Conservation (phyloP, 768 basidiomycete genomes). For the Gloeopeniophorella convolvens region DNA sequence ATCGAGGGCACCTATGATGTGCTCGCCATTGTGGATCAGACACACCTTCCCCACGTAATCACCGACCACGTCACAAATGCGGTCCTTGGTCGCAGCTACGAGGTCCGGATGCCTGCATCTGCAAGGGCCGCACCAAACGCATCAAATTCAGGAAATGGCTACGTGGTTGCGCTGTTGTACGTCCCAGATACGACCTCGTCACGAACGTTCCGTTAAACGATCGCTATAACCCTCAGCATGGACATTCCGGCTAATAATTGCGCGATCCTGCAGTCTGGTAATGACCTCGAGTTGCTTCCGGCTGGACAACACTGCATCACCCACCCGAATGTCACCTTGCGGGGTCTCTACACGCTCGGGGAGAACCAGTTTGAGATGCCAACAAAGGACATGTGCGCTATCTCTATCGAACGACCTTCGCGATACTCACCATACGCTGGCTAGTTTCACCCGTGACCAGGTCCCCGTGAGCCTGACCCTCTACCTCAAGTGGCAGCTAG, state of each 20-base stretch:
- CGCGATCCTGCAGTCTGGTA: conserved; percentile 75
- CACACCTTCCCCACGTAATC: conserved; percentile 57
- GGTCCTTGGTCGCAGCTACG: conserved; percentile 64
- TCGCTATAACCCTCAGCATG: conserved; percentile 39
- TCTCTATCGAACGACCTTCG: not conserved
- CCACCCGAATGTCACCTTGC: conserved; percentile 74
- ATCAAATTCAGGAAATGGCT: conserved; percentile 42
- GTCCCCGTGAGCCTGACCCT: conserved; percentile 80
- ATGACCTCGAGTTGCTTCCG: conserved; percentile 69
- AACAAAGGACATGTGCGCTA: conserved; percentile 73
- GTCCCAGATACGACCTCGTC: conserved; percentile 22
- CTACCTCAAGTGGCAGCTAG: conserved; percentile 70
- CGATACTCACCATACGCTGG: not conserved
- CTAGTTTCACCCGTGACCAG: conserved; percentile 78
- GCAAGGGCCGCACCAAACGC: conserved; percentile 39
- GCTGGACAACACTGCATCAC: conserved; percentile 85
- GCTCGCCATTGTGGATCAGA: conserved; percentile 78
- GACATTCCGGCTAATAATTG: conserved; percentile 86
- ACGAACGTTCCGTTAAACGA: not conserved
- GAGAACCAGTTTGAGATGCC: conserved; percentile 86
- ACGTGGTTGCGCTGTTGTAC: conserved; percentile 74
- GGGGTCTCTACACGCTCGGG: conserved; percentile 73
- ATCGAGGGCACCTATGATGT: conserved; percentile 70
- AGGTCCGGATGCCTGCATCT: conserved; percentile 65
- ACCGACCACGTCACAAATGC: conserved; percentile 57